A percentile compares a stretch with the other conserved stretches of the same genome.
Conservation (phyloP, 2,329 filamentous ascomycete species). For the Paecilomyces sp. region DNA sequence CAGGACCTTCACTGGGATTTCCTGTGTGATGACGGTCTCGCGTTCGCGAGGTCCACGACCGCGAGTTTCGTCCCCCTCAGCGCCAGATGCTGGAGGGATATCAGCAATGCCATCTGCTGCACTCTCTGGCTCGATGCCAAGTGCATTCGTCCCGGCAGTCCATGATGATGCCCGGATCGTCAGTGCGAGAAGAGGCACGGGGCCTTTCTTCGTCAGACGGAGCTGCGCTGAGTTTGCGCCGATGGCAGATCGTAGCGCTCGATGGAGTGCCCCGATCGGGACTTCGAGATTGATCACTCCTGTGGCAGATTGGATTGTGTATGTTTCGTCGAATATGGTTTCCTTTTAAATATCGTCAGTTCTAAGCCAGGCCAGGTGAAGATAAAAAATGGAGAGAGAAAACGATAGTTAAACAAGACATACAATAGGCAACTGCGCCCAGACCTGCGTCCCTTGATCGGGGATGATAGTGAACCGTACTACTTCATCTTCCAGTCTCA, state of each 20-base stretch:
- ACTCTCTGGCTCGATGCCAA: constrained; percentile 43
- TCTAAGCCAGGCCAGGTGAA: too few species aligned
- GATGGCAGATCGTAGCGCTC: constrained; percentile 82
- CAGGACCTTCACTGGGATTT: constrained; percentile 89
- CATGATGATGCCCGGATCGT: constrained; percentile 66
- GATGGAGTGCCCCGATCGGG: constrained; percentile 76
- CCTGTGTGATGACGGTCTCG: constrained; percentile 89
- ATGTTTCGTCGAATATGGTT: constrained; percentile 74
- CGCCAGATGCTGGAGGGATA: background rate
- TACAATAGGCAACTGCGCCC: constrained; percentile 61
- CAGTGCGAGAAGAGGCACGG: constrained; percentile 76
- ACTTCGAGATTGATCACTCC: constrained; percentile 97
- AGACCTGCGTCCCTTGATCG: constrained; percentile 90
- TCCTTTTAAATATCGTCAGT: constrained; percentile 40
- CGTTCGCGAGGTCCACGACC: constrained; percentile 57
- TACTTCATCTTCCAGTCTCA: constrained; percentile 78
- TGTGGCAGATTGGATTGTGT: constrained; percentile 78
- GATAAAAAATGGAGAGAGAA: background rate
- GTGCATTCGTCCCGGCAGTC: constrained; percentile 46
- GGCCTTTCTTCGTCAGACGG: constrained; percentile 87
- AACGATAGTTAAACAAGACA: constrained; percentile 7
- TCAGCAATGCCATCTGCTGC: constrained; percentile 9
- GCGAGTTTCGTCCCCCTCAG: constrained; percentile 31
- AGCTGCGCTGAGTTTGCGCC: constrained; percentile 76
- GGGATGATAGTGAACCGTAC: constrained; percentile 94